Evolutionary conservation across 225 moss, liverwort and hornwort species (phyloP).

Genomic region (Marchantia polymorpha): DNA sequence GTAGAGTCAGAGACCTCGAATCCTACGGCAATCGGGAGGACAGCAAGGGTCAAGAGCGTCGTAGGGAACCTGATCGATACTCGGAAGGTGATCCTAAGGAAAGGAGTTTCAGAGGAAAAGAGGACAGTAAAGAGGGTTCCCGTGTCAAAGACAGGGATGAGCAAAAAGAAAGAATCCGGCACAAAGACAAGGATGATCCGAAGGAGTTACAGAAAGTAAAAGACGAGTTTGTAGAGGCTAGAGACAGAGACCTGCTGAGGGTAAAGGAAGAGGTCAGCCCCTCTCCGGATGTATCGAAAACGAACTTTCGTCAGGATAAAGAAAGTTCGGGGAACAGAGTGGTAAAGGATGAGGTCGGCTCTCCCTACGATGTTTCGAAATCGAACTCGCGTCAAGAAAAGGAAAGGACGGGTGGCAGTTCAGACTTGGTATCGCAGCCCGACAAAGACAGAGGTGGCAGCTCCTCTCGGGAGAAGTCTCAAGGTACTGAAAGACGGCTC

Average conservation of each 20-base stretch:
- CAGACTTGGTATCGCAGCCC: slow-evolving; percentile 4
- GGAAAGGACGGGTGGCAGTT: slow-evolving; percentile 19
- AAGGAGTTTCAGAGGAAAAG: slow-evolving; percentile 19
- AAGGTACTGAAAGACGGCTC: slow-evolving; percentile 17
- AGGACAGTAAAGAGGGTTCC: slow-evolving; percentile 22
- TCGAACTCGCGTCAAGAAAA: slow-evolving; percentile 16
- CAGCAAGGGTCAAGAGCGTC: slow-evolving; percentile 19
- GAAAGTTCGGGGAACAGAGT: slow-evolving; percentile 24
- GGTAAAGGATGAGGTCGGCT: slow-evolving; percentile 24
- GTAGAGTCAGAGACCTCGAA: slow-evolving; percentile 30
- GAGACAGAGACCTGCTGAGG: slow-evolving; percentile 18
- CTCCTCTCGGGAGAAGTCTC: slow-evolving; percentile 13
- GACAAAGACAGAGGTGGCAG: slow-evolving; percentile 27
- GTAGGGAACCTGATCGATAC: slow-evolving; percentile 19
- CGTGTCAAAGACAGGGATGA: slow-evolving; percentile 26
- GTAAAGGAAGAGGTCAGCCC: slow-evolving; percentile 29
- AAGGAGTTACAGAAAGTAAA: slow-evolving; percentile 24
- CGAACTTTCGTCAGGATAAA: slow-evolving; percentile 13
- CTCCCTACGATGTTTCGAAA: slow-evolving; percentile 19
- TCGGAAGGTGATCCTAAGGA: slow-evolving; percentile 18
- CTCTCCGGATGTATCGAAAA: slow-evolving; percentile 2
- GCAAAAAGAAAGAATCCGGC: slow-evolving; percentile 23
- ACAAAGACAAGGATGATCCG: slow-evolving; percentile 39
- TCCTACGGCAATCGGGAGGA: slow-evolving; percentile 24
- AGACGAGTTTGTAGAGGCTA: slow-evolving; percentile 19